Base-by-base conservation (phyloP, 108 stramenopile genomes). In the Cylindrotheca closterium region DNA sequence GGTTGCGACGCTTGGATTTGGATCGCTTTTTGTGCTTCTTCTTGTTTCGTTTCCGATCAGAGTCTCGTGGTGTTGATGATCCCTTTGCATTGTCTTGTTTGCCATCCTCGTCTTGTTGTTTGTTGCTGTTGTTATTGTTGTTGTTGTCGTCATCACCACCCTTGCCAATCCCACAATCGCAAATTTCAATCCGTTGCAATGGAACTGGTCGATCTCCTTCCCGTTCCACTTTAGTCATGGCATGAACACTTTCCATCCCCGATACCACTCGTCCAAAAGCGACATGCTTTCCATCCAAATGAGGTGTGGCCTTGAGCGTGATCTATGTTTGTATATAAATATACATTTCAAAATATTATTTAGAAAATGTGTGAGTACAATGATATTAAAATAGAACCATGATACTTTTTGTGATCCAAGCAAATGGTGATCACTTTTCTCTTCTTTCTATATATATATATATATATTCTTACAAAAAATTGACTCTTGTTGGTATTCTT, bases 401-500 rank as follows among this genome's bases (percentile, higher is more conserved):
- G 37, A 15, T 42, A 10, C 10, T 10, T 7, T 42, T 15, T 10
- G 37, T 42, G 37, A 42, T 15, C 37, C 7, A 7, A 42, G 7
- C 7, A 7, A 42, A 42, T 7, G 7, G 37, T 7, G 15, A 42
- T 10, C 7, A 42, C 7, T 10, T 15, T 15, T 42, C 37, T 15
- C 37, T 10, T 42, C 37, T 42, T 15, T 42, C 37, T 42, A 42
- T 15, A 42, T 42, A 15, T n/a, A n/a, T n/a, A n/a, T n/a, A n/a
- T n/a, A n/a, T n/a, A n/a, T n/a, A n/a, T n/a, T 7, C 37, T 42
- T 42, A 42, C 37, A 48, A 73, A 73, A 60, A 96, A 93, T 59
- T 93, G 92, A 24, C 81, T 84, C 15, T 88, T 86, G 69, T 92
- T 93, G 0, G 92, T 92, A 74, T 92, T 66, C 49, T 80, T 87